Evolutionary conservation across 202 grass and related monocot species (phyloP), one percentile per base, ranked within the genome.

Genomic region (Bolboschoenoplectus hybrid): DNA sequence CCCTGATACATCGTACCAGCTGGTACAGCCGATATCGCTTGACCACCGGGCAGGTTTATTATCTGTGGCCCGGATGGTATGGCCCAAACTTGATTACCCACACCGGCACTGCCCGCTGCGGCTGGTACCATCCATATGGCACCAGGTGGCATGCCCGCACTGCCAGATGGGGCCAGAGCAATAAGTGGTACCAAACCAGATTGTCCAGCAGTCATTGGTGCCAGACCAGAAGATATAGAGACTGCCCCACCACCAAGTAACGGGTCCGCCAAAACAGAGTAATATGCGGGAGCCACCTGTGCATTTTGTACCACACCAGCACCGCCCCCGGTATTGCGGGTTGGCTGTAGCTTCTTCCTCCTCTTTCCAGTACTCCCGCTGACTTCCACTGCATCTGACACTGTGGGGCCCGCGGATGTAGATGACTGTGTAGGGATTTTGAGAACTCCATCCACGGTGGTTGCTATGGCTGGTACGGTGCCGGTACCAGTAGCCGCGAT

Each of bases 311-410:
- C 80, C 58, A 63, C 12, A 87, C 85, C 66, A 1, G 43, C 76
- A 13, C 36, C 56, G 2, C 44, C 86, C 12, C 84, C 90, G 35
- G 53, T 82, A 0, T 86, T 91, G 14, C 94, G 91, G 50, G 91
- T 94, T 40, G 94, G 94, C 72, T 97, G 94, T 52, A 97, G 91
- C 91, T 97, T 97, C 86, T 89, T 82, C 9, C 92, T 89, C 67
- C 91, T 91, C 89, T 97, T 97, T 68, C 68, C 87, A 6, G 86
- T 41, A 10, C 90, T 88, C 12, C 80, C 87, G 0, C 83, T 84
- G 19, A 46, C 84, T 83, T 88, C 86, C 77, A 51, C 86, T 8
- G 62, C 85, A 16, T 87, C 74, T 45, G 74, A 81, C 2, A 84
- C 72, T 2, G 87, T 85, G 0, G 90, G 74, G 17, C 88, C 91